Percentiles rank a stretch among this genome's conserved stretches.
These are phyloP conservation scores for Fraxinus excelsior DNA, from an alignment of 257 asterid species.

Conservation along the genomic window DNA sequence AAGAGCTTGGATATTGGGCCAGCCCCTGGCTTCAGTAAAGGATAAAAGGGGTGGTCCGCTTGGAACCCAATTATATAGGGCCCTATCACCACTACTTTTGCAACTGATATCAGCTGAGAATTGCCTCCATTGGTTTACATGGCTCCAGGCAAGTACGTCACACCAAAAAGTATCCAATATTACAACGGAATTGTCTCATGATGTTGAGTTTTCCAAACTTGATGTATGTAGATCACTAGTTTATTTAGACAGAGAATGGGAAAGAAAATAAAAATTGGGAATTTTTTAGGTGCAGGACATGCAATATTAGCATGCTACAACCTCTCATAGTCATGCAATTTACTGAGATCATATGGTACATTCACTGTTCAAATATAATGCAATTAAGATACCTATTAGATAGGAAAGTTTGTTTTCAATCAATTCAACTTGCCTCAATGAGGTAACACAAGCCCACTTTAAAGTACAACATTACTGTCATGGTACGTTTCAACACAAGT, in stretches of 20 bases:
- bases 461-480: constrained; percentile 12
- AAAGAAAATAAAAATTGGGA: background rate
- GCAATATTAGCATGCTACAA: background rate
- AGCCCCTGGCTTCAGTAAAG: background rate
- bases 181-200: background rate
- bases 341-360: background rate
- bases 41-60: background rate
- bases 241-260: background rate
- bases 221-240: background rate
- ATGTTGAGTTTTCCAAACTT: background rate
- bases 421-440: constrained; percentile 12
- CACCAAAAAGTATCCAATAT: background rate
- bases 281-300: background rate
- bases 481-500: constrained; percentile 18
- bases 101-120: background rate
- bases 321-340: background rate
- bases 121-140: background rate
- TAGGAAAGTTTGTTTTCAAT: constrained; percentile 11
- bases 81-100: background rate
- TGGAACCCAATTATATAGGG: background rate
- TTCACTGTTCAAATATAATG: background rate
- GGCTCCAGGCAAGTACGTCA: background rate
- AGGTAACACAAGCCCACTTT: constrained; percentile 22
- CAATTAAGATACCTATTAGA: background rate
- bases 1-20: background rate